Conservation (phyloP, 192 early-diverging fungal species). For the Coemansia sp. region DNA sequence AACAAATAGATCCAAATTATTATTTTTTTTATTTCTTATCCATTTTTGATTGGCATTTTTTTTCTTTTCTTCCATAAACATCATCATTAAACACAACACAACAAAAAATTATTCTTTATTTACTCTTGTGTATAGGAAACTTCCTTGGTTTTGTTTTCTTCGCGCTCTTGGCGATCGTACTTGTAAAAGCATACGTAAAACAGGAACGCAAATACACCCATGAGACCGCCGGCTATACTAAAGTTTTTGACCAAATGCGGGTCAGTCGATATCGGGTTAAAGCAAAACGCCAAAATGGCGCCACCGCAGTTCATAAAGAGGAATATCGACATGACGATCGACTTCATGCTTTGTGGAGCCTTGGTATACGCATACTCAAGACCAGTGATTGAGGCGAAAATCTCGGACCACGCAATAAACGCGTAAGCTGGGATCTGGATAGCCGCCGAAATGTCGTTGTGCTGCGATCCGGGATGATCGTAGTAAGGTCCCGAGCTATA, state of each 20-base stretch:
- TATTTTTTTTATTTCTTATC: too few relatives aligned
- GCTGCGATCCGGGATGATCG: constrained; percentile 40
- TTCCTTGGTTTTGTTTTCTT: background rate
- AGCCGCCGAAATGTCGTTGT: constrained; percentile 62
- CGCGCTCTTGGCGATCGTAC: constrained; percentile 19
- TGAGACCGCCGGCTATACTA: constrained; percentile 16
- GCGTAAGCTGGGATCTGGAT: constrained; percentile 64
- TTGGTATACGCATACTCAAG: constrained; percentile 71
- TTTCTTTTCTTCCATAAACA: too few relatives aligned
- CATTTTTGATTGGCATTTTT: too few relatives aligned
- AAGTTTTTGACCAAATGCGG: constrained; percentile 56
- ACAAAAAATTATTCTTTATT: too few relatives aligned
- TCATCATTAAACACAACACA: too few relatives aligned
- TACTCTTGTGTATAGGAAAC: too few relatives aligned
- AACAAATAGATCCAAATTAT: too few relatives aligned
- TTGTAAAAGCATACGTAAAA: constrained; percentile 35
- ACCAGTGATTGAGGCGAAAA: constrained; percentile 72
- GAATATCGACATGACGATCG: constrained; percentile 74
- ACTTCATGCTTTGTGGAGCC: constrained; percentile 67
- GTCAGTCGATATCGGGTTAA: constrained; percentile 62
- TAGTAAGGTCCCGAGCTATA: constrained; percentile 63
- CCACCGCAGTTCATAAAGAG: constrained; percentile 62
- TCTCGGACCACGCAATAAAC: constrained; percentile 67
- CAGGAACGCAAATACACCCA: constrained; percentile 21
- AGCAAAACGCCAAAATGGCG: constrained; percentile 59